phyloP scores from a whole-genome alignment of 768 basidiomycete species.

The Asterophora parasitica region DNA sequence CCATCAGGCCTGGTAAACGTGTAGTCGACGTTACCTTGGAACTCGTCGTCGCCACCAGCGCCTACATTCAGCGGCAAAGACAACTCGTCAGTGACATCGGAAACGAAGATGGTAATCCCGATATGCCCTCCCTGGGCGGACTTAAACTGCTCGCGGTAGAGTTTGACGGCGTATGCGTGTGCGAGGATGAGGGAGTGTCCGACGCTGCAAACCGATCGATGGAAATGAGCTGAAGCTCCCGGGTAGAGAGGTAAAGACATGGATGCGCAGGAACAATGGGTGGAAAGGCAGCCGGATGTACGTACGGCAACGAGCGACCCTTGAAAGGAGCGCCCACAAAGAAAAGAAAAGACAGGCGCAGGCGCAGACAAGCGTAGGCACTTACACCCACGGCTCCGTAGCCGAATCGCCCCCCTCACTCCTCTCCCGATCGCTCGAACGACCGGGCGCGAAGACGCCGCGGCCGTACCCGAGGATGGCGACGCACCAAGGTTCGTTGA shows the following conservation, averaged over 20 bases:
- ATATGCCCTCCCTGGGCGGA: slow-evolving; percentile 52
- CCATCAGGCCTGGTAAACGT: slow-evolving; percentile 54
- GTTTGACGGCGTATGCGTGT: slow-evolving; percentile 60
- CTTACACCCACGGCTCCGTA: slow-evolving; percentile 60
- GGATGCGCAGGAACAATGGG: no score
- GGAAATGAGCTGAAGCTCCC: no score
- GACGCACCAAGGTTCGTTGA: slow-evolving; percentile 72
- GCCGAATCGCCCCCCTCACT: slow-evolving; percentile 55
- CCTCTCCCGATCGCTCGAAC: slow-evolving; percentile 54
- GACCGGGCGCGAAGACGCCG: slow-evolving; percentile 66
- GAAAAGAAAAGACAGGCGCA: slow-evolving; percentile 19
- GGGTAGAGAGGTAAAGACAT: no score
- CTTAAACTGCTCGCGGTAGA: slow-evolving; percentile 59
- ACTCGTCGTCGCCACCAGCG: slow-evolving; percentile 49
- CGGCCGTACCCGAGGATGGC: slow-evolving; percentile 60
- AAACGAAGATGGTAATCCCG: slow-evolving; percentile 47
- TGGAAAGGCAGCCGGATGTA: no score
- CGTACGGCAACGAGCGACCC: no score
- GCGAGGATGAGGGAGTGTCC: slow-evolving; percentile 65
- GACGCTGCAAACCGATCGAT: no score
- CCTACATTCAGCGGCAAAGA: no score
- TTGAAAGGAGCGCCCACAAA: no score
- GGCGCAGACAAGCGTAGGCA: slow-evolving; percentile 28
- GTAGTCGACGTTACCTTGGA: slow-evolving; percentile 49
- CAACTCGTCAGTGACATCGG: no score